Evolutionary conservation across 2,329 filamentous ascomycete genomes (phyloP).

Genomic region (Diaporthe australafricana): DNA sequence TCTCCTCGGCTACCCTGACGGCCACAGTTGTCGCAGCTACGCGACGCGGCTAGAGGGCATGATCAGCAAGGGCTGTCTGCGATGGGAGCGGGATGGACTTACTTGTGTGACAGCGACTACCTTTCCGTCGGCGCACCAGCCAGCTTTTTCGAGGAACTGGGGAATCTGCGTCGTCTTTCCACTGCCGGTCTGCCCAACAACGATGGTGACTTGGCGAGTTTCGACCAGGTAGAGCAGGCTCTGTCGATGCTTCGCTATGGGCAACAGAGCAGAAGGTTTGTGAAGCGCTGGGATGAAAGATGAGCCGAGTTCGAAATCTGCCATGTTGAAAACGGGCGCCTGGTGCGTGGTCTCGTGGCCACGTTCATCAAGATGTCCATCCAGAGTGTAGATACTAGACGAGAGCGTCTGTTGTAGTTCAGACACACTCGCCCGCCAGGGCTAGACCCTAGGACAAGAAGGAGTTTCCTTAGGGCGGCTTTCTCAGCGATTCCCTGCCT

Average conservation of each 20-base stretch:
- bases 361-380: not conserved
- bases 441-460: not conserved
- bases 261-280: slow-evolving; percentile 85
- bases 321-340: slow-evolving; percentile 51
- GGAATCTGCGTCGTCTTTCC: slow-evolving; percentile 97
- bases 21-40: slow-evolving; percentile 94
- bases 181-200: slow-evolving; percentile 93
- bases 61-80: slow-evolving; percentile 13
- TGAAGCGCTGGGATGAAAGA: slow-evolving; percentile 84
- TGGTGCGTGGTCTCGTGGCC: not conserved
- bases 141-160: slow-evolving; percentile 87
- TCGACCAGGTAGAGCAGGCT: slow-evolving; percentile 88
- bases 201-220: slow-evolving; percentile 84
- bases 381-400: not conserved
- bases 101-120: slow-evolving; percentile 92
- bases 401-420: not conserved
- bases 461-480: too few species aligned
- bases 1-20: slow-evolving; percentile 88
- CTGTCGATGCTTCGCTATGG: slow-evolving; percentile 86
- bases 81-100: slow-evolving; percentile 50
- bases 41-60: slow-evolving; percentile 75
- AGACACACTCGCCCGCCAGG: not conserved
- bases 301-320: slow-evolving; percentile 67
- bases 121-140: slow-evolving; percentile 89
- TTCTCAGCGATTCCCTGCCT: too few species aligned